A percentile compares a stretch with the other conserved stretches of the same genome.
Conservation (phyloP, 768 basidiomycete species). For the Tricholoma sp. region DNA sequence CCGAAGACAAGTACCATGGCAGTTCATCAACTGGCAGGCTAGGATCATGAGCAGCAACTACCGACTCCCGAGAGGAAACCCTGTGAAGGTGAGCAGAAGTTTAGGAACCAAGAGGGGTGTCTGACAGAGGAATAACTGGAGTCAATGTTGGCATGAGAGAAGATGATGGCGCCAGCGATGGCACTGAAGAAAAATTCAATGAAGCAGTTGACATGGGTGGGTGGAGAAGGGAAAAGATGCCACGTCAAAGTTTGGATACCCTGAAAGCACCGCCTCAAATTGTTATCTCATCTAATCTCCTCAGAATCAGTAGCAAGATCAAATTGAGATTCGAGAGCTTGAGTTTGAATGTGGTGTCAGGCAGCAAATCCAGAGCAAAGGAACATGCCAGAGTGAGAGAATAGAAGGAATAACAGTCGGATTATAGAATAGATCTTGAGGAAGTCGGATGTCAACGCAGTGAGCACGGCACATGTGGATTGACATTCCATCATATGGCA, state of each 20-base stretch:
- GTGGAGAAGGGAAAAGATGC: no score
- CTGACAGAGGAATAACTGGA: background rate
- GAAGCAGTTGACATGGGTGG: no score
- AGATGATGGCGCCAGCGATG: background rate
- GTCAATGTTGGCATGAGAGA: background rate
- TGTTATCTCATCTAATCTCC: no score
- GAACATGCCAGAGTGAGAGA: background rate
- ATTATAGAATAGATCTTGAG: background rate
- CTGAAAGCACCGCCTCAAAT: no score
- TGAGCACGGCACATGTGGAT: background rate
- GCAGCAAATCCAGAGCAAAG: no score
- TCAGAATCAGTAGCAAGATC: no score
- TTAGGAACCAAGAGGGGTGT: background rate
- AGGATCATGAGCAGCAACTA: background rate
- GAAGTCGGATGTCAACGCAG: background rate
- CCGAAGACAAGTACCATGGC: background rate
- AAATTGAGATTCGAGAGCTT: background rate
- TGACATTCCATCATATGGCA: background rate
- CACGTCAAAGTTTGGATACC: no score
- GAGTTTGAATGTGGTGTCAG: background rate
- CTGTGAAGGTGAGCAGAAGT: background rate
- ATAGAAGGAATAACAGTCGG: background rate
- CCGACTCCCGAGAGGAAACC: background rate
- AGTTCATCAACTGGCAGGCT: background rate
- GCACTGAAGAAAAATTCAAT: no score